These are phyloP conservation scores for Mycena amicta DNA, from an alignment of 768 basidiomycete genomes.

Conservation along the genomic window DNA sequence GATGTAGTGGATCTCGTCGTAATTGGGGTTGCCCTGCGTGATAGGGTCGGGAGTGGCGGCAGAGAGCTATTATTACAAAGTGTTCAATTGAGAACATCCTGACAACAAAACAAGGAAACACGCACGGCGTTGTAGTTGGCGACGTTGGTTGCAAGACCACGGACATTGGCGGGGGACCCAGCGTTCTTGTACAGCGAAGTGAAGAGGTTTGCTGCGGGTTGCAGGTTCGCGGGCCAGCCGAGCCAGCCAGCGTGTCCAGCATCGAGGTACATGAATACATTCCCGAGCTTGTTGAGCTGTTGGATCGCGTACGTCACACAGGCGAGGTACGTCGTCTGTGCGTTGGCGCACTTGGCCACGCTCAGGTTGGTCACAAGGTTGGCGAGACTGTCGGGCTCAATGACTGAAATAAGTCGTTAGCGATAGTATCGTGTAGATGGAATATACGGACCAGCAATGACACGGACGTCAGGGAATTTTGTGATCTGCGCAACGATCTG, in stretches of 20 bases:
- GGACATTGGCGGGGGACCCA: slow-evolving; percentile 57
- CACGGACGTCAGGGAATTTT: slow-evolving; percentile 59
- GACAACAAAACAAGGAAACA: slow-evolving; percentile 13
- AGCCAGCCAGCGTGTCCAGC: slow-evolving; percentile 69
- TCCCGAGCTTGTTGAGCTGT: slow-evolving; percentile 53
- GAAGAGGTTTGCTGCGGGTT: slow-evolving; percentile 60
- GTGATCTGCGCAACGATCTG: slow-evolving; percentile 59
- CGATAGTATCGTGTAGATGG: neutral
- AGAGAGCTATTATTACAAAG: slow-evolving; percentile 39
- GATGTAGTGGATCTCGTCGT: slow-evolving; percentile 64
- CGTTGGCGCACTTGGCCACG: slow-evolving; percentile 57
- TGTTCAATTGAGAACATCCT: slow-evolving; percentile 20
- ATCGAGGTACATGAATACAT: slow-evolving; percentile 62
- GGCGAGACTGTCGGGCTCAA: slow-evolving; percentile 69
- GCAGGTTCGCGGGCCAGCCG: slow-evolving; percentile 67
- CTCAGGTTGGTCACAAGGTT: slow-evolving; percentile 71
- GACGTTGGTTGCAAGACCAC: slow-evolving; percentile 64
- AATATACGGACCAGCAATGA: slow-evolving; percentile 43
- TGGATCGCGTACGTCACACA: slow-evolving; percentile 59
- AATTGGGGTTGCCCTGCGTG: slow-evolving; percentile 61
- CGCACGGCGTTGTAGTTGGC: slow-evolving; percentile 50
- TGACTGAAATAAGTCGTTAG: slow-evolving; percentile 34
- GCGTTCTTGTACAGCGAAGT: slow-evolving; percentile 50
- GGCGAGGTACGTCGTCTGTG: slow-evolving; percentile 52
- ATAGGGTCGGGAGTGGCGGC: slow-evolving; percentile 60